Percentiles rank a stretch among this genome's conserved stretches.
Evolutionary conservation across 257 asterid genomes (phyloP).

Genomic region (Solanum medicagineum): DNA sequence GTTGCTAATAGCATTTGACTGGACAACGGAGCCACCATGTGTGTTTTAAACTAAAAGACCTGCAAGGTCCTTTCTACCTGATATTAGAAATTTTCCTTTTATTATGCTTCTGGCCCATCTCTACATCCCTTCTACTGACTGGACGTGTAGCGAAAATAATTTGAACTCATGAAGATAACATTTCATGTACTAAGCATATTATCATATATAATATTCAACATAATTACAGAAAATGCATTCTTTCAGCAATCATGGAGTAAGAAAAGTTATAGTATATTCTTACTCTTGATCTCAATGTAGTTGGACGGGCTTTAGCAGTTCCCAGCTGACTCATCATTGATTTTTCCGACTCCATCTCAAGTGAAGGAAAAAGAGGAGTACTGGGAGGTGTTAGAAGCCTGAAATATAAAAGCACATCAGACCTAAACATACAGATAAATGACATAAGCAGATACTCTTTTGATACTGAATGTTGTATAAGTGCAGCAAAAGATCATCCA

Average conservation of each 20-base stretch:
- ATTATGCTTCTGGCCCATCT: background rate
- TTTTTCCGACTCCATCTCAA: conserved; percentile 86
- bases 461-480: background rate
- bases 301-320: conserved; percentile 75
- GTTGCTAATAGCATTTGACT: background rate
- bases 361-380: conserved; percentile 94
- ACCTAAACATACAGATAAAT: background rate
- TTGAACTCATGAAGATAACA: background rate
- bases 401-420: conserved; percentile 5
- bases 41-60: background rate
- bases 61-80: background rate
- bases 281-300: conserved; percentile 84
- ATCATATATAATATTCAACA: background rate
- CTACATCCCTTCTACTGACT: background rate
- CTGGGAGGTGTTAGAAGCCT: conserved; percentile 99
- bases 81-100: background rate
- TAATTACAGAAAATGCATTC: background rate
- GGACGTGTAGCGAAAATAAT: background rate
- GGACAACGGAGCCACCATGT: background rate
- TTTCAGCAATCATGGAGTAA: background rate
- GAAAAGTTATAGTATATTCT: conserved; percentile 15
- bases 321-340: conserved; percentile 67
- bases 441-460: background rate
- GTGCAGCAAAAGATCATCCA: background rate
- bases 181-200: background rate